These are phyloP conservation scores for Hypoxylon rubiginosum DNA, from an alignment of 2,329 filamentous ascomycete genomes.

Conservation along the genomic window DNA sequence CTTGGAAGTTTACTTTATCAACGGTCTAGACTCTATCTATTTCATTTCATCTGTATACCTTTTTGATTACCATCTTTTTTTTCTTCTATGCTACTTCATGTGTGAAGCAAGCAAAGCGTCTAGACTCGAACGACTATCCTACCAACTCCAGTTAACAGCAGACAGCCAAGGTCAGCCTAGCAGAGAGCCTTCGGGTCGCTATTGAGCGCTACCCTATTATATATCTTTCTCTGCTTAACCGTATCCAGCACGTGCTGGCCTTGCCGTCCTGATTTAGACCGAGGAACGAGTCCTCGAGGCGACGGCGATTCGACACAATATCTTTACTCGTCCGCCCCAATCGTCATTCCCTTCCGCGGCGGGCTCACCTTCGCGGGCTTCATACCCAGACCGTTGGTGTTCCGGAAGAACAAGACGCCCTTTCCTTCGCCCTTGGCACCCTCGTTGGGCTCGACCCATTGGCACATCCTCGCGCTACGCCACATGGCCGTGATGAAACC, in stretches of 20 bases:
- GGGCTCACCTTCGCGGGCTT: conserved; percentile 54
- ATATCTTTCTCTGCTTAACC: neutral
- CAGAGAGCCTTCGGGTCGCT: conserved; percentile 1
- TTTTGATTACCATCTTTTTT: conserved; percentile 6
- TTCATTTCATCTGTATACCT: conserved; percentile 5
- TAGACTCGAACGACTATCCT: neutral
- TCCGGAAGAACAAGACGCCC: conserved; percentile 94
- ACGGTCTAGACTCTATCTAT: conserved; percentile 31
- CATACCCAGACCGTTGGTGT: conserved; percentile 87
- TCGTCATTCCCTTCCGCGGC: conserved; percentile 23
- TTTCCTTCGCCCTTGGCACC: conserved; percentile 84
- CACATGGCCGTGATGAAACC: conserved; percentile 91
- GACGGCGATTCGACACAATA: neutral
- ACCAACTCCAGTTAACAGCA: conserved; percentile 6
- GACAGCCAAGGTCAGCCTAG: neutral
- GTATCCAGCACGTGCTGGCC: conserved; percentile 13
- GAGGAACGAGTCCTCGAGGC: neutral
- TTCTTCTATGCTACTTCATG: conserved; percentile 7
- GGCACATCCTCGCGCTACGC: conserved; percentile 86
- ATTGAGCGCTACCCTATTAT: neutral
- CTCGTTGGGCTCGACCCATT: conserved; percentile 95
- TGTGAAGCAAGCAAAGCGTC: neutral
- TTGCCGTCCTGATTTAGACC: neutral
- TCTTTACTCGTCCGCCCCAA: conserved; percentile 28
- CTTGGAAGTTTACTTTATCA: conserved; percentile 6